Evolutionary conservation across 768 basidiomycete genomes (phyloP).

Genomic region (Trametes meyenii): DNA sequence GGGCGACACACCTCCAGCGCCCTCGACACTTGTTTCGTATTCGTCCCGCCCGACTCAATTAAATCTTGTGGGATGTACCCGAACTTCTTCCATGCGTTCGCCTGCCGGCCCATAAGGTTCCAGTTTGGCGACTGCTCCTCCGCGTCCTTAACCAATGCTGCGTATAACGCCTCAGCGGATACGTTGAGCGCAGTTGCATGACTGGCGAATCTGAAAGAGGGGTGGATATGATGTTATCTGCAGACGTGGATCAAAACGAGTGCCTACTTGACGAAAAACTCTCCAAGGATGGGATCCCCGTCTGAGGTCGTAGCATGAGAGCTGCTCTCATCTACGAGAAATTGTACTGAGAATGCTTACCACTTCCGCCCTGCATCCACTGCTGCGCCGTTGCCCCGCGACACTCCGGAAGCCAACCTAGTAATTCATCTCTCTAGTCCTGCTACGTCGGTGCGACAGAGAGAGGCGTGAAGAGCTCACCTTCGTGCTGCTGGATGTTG

Average conservation of each 20-base stretch:
- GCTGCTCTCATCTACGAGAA: too few species aligned
- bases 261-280: constrained; percentile 65
- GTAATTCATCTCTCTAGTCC: neutral
- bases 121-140: constrained; percentile 60
- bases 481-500: constrained; percentile 68
- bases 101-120: constrained; percentile 65
- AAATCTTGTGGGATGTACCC: constrained; percentile 40
- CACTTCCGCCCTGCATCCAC: constrained; percentile 64
- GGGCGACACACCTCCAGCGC: constrained; percentile 51
- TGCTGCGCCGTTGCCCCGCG: constrained; percentile 56
- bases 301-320: constrained; percentile 38
- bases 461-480: constrained; percentile 29
- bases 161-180: constrained; percentile 53
- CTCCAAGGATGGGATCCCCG: constrained; percentile 65
- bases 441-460: neutral
- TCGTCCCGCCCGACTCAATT: constrained; percentile 49
- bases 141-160: constrained; percentile 59
- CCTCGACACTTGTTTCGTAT: constrained; percentile 64
- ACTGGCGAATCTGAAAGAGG: constrained; percentile 46
- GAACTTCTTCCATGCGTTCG: constrained; percentile 55
- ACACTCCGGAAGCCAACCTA: constrained; percentile 71
- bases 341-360: constrained; percentile 38
- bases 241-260: neutral
- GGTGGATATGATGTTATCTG: too few species aligned
- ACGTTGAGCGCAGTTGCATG: constrained; percentile 52